A percentile compares a stretch with the other conserved stretches of the same genome.
phyloP scores from a whole-genome alignment of 139 green algal genomes.

The Asterochloris erici region DNA sequence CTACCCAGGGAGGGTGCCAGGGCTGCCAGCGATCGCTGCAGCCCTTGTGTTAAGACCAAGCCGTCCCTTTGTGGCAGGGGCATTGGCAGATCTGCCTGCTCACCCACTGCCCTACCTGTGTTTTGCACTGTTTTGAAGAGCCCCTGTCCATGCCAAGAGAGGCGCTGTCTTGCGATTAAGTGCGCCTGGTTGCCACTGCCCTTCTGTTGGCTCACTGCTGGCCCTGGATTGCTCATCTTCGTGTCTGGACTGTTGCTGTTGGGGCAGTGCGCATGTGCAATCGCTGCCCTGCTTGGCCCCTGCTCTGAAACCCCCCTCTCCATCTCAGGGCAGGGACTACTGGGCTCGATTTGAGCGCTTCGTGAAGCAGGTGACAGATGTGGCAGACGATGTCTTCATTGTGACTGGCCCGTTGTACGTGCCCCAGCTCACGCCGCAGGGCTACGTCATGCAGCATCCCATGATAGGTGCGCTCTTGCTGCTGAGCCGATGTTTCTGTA shows the following conservation, averaged over 20 bases:
- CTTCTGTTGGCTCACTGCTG: too few species aligned
- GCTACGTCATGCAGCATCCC: constrained; percentile 67
- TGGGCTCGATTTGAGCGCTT: constrained; percentile 94
- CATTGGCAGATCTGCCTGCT: not conserved
- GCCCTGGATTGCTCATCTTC: too few species aligned
- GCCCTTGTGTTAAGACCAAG: too few species aligned
- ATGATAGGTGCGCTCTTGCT: constrained; percentile 58
- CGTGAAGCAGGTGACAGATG: constrained; percentile 53
- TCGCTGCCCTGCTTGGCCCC: not conserved
- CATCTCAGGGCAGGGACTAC: constrained; percentile 68
- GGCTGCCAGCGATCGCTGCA: too few species aligned
- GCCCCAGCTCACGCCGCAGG: constrained; percentile 29
- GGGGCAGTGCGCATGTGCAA: not conserved
- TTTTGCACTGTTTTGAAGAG: too few species aligned
- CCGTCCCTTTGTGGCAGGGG: not conserved
- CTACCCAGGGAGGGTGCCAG: too few species aligned
- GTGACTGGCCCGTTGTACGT: constrained; percentile 85
- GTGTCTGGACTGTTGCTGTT: too few species aligned
- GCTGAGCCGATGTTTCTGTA: not conserved
- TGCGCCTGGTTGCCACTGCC: not conserved
- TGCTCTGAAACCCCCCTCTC: not conserved
- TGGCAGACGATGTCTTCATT: constrained; percentile 67
- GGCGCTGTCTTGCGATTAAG: not conserved
- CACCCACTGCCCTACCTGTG: too few species aligned
- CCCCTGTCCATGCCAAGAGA: not conserved